A percentile compares a stretch with the other conserved stretches of the same genome.
phyloP scores from a whole-genome alignment of 2,329 filamentous ascomycete genomes.

The Coniochaeta sp. region DNA sequence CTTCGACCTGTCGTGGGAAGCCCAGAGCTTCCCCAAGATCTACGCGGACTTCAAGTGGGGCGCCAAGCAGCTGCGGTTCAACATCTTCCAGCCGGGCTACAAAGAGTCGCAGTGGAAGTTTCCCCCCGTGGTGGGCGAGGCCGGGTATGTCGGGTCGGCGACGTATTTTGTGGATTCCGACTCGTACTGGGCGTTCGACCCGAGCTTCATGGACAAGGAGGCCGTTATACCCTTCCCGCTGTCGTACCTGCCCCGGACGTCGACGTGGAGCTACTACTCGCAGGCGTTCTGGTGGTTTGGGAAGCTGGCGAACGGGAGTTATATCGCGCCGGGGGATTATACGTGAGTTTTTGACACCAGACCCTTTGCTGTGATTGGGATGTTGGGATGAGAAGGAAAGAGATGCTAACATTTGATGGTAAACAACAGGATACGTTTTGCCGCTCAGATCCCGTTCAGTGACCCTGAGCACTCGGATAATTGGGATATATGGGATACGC shows the following conservation, averaged over 20 bases:
- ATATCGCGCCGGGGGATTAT: neutral
- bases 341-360: too few species aligned
- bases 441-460: constrained; percentile 12
- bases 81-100: constrained; percentile 31
- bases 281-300: constrained; percentile 13
- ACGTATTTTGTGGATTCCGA: constrained; percentile 8
- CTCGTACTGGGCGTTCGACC: constrained; percentile 8
- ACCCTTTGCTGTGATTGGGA: too few species aligned
- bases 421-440: constrained; percentile 10
- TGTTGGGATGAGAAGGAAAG: too few species aligned
- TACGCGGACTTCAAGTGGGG: constrained; percentile 15
- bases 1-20: constrained; percentile 15
- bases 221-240: constrained; percentile 8
- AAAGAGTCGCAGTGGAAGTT: constrained; percentile 32
- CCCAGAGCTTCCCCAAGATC: constrained; percentile 20
- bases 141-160: constrained; percentile 30
- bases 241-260: constrained; percentile 5
- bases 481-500: constrained; percentile 14
- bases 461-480: constrained; percentile 12
- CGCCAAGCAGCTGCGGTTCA: constrained; percentile 20
- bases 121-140: constrained; percentile 28
- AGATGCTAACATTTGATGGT: neutral
- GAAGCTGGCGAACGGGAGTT: constrained; percentile 10
- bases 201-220: constrained; percentile 8
- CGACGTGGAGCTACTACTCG: constrained; percentile 5